phyloP scores from a whole-genome alignment of 2,329 filamentous ascomycete genomes.

The Penicillium verrucosum region DNA sequence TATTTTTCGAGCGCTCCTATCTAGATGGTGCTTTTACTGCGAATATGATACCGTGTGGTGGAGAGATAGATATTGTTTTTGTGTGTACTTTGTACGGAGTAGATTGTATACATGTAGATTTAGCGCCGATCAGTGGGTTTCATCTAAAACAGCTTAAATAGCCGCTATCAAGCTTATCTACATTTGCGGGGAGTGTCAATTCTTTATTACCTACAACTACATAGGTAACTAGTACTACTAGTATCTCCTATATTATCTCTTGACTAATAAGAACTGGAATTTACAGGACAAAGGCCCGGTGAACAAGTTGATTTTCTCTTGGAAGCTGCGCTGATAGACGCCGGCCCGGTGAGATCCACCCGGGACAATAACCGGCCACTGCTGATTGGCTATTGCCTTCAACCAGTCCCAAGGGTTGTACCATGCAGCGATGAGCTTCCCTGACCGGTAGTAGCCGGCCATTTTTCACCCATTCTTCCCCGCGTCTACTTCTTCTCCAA shows the following conservation, averaged over 20 bases:
- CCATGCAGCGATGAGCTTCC: neutral
- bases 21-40: neutral
- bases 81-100: neutral
- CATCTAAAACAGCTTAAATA: neutral
- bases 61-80: neutral
- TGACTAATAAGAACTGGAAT: neutral
- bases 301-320: neutral
- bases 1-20: neutral
- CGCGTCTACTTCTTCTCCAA: conserved; percentile 19
- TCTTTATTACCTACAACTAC: neutral
- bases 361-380: conserved; percentile 14
- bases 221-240: no score
- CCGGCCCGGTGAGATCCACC: conserved; percentile 15
- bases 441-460: conserved; percentile 22
- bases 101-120: neutral
- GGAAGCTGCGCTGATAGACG: neutral
- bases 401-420: neutral
- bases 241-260: neutral
- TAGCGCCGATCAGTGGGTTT: neutral
- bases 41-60: neutral
- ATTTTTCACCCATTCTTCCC: conserved; percentile 25
- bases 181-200: neutral
- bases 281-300: neutral
- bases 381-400: neutral
- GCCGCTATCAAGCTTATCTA: neutral